Conservation (phyloP, 768 basidiomycete species). For the Phanerodontia chrysosporium region DNA sequence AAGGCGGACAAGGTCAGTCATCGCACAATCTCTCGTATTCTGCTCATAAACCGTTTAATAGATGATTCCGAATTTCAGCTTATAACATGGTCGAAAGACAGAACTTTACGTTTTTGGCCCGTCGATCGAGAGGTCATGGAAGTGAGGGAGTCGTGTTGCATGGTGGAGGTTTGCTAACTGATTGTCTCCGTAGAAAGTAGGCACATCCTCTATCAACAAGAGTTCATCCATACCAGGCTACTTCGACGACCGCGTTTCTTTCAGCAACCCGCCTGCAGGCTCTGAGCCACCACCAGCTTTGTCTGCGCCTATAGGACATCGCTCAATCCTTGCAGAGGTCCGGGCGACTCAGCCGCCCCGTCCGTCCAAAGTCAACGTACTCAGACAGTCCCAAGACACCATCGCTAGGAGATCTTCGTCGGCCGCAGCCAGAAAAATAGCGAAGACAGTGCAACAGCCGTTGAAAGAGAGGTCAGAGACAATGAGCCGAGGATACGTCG, state of each 20-base stretch:
- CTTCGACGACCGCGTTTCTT: constrained; percentile 38
- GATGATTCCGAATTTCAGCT: constrained; percentile 52
- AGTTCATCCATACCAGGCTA: constrained; percentile 13
- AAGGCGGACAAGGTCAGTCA: constrained; percentile 47
- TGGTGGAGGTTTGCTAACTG: neutral
- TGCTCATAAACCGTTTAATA: constrained; percentile 10
- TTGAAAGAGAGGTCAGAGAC: constrained; percentile 27
- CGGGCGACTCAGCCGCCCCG: constrained; percentile 45
- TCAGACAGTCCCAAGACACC: constrained; percentile 7
- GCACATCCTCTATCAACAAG: constrained; percentile 15
- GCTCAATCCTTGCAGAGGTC: constrained; percentile 68
- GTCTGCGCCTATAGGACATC: constrained; percentile 64
- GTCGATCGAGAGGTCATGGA: constrained; percentile 67
- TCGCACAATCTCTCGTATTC: neutral
- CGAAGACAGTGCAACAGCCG: constrained; percentile 5
- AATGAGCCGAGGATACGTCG: constrained; percentile 47
- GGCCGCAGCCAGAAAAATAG: constrained; percentile 22
- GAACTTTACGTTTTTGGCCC: constrained; percentile 89
- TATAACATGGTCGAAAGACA: constrained; percentile 86
- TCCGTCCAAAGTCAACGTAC: constrained; percentile 10
- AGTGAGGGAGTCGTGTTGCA: constrained; percentile 32
- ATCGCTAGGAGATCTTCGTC: constrained; percentile 25
- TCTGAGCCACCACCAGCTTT: constrained; percentile 39
- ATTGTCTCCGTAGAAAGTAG: constrained; percentile 22
- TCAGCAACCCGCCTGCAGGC: constrained; percentile 43